Base-by-base conservation (phyloP, 1,139 yeast genomes). In the Spencermartinsiella ligniputridi region DNA sequence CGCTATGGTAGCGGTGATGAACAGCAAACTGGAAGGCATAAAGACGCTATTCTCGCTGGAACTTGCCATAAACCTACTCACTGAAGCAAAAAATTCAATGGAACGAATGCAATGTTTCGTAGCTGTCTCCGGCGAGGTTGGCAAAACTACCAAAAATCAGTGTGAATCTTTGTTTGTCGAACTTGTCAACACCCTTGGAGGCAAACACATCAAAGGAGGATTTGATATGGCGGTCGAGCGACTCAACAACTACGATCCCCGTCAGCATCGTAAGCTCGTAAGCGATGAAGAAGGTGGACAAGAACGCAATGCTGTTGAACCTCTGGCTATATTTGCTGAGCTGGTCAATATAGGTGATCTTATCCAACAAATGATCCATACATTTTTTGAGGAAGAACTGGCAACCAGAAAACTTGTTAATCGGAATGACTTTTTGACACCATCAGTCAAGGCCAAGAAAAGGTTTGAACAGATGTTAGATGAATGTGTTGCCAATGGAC, bases 301-400 rank as follows among this genome's bases (percentile, higher is more conserved):
- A 13, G 56, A 52, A 27, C 48, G 48, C 11, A 50, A 50, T 9
- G 61, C 69, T 1, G 85, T 86, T 9, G 94, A 85, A 53, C 97
- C 98, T 0, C 71, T 92, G 42, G 85, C 86, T 0, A 77, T 86
- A 44, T 92, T 92, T 58, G 85, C 94, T 16, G 97, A 90, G 60
- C 71, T 92, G 50, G 94, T 92, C 36, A 92, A 90, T 56, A 82
- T 88, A 54, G 97, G 96, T 5, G 98, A 92, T 62, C 69, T 90
- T 50, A 87, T 92, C 24, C 84, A 88, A 57, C 97, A 90, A 61
- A 88, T 92, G 95, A 70, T 89, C 37, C 92, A 87, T 49, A 88
- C 89, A 1, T 92, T 92, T 57, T 90, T 88, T 64, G 84, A 86
- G 54, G 92, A 87, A 60, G 97, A 92, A 60, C 72, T 92, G 52